phyloP scores from a whole-genome alignment of 2,329 filamentous ascomycete species.

The Pseudogymnoascus sp. region DNA sequence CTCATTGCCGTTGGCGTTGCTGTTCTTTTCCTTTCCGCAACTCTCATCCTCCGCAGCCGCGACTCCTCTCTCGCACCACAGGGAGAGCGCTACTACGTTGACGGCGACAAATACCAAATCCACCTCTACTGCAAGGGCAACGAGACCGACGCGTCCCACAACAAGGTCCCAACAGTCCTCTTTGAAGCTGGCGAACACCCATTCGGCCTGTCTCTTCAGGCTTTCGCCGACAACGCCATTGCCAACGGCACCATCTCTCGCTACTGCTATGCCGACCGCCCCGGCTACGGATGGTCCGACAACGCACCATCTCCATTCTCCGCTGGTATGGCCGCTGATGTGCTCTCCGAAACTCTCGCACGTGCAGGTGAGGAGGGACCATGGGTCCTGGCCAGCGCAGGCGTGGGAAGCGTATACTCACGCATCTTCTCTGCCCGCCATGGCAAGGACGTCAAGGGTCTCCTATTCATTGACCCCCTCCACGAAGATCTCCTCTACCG shows the following conservation, averaged over 20 bases:
- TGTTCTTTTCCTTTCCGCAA: constrained; percentile 68
- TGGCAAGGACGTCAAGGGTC: constrained; percentile 61
- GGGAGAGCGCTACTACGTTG: constrained; percentile 71
- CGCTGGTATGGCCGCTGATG: constrained; percentile 86
- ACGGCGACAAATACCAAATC: constrained; percentile 75
- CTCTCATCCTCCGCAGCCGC: constrained; percentile 68
- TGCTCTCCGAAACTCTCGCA: constrained; percentile 76
- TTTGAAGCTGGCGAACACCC: constrained; percentile 77
- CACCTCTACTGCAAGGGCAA: constrained; percentile 84
- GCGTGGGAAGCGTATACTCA: constrained; percentile 80
- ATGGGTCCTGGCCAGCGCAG: constrained; percentile 80
- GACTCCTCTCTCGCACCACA: constrained; percentile 68
- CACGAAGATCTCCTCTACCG: constrained; percentile 77
- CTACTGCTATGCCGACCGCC: constrained; percentile 94
- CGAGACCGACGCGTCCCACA: constrained; percentile 46
- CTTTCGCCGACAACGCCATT: constrained; percentile 68
- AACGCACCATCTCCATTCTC: constrained; percentile 90
- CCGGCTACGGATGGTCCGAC: constrained; percentile 81
- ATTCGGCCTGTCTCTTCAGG: constrained; percentile 70
- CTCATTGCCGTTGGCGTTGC: constrained; percentile 62
- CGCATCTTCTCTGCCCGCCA: constrained; percentile 87
- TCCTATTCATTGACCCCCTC: constrained; percentile 79
- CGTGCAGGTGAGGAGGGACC: constrained; percentile 75
- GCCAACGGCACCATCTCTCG: constrained; percentile 74
- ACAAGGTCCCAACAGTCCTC: constrained; percentile 67